Percentiles rank a stretch among this genome's conserved stretches.
Conservation (phyloP, 2,329 filamentous ascomycete species). For the Helotiales sp. region DNA sequence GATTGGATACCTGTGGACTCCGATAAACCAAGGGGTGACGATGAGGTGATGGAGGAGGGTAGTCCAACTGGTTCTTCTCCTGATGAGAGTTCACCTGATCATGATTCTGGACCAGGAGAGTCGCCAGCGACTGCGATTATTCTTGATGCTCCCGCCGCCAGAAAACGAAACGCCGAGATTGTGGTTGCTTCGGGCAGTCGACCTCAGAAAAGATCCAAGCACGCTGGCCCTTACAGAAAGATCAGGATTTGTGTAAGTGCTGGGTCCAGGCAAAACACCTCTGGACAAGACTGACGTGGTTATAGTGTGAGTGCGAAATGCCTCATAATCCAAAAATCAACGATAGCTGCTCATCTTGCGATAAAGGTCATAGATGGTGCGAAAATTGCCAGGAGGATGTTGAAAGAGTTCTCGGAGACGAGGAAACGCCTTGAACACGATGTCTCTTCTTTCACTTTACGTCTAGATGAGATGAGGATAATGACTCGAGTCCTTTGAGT, state of each 20-base stretch:
- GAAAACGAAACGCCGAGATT: not conserved
- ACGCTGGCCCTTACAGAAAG: not conserved
- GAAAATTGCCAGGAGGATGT: conserved; percentile 2
- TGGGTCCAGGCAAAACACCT: not conserved
- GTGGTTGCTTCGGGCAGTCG: not conserved
- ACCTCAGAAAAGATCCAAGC: not conserved
- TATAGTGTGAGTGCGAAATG: conserved; percentile 25
- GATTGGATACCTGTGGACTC: conserved; percentile 50
- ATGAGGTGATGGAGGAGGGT: not conserved
- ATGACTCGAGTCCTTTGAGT: not conserved
- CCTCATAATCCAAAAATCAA: conserved; percentile 19
- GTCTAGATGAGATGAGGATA: too few species aligned
- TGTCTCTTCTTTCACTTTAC: not conserved
- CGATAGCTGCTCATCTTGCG: conserved; percentile 16
- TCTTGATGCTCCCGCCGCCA: not conserved
- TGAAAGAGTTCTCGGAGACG: not conserved
- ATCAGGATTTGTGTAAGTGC: not conserved
- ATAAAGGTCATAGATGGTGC: conserved; percentile 21
- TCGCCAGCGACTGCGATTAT: conserved; percentile 12
- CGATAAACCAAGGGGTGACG: conserved; percentile 22
- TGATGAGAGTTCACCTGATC: conserved; percentile 5
- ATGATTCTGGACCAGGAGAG: not conserved
- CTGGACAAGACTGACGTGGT: not conserved
- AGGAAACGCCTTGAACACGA: not conserved
- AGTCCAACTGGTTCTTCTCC: not conserved